Percentiles rank a stretch among this genome's conserved stretches.
phyloP scores from a whole-genome alignment of 73 alveolate species.

The Paramecium caudatum region DNA sequence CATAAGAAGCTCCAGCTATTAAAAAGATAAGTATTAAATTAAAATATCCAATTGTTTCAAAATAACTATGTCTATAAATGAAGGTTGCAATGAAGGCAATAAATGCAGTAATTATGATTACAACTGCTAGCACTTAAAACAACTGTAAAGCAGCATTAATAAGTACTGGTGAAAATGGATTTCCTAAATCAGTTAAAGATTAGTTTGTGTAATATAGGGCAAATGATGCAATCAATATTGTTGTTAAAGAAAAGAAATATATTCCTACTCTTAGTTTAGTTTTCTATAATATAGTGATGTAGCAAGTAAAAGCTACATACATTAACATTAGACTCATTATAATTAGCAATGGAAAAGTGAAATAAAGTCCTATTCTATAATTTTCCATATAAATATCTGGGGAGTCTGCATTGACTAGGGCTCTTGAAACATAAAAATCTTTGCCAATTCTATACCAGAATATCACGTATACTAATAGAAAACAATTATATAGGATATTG shows the following conservation, averaged over 20 bases:
- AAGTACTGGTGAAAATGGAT: neutral
- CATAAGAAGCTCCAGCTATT: constrained; percentile 31
- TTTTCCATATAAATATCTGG: neutral
- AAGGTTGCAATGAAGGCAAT: neutral
- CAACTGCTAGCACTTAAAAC: constrained; percentile 11
- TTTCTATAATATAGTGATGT: neutral
- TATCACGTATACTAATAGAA: neutral
- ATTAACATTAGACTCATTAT: neutral
- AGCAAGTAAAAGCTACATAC: constrained; percentile 44
- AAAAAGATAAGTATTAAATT: neutral
- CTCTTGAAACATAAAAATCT: constrained; percentile 39
- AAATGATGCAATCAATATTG: constrained; percentile 4
- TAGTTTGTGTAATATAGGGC: neutral
- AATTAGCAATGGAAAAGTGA: neutral
- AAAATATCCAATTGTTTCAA: constrained; percentile 16
- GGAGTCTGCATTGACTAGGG: neutral
- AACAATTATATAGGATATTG: neutral
- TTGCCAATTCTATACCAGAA: constrained; percentile 48
- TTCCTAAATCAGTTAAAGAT: constrained; percentile 18
- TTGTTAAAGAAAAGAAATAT: constrained; percentile 33
- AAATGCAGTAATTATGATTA: neutral
- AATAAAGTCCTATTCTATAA: neutral
- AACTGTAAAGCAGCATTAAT: neutral
- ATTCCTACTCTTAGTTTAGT: constrained; percentile 13
- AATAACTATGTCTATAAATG: neutral